Conservation (phyloP, 352 stramenopile species). For the Phytophthora sansomeana region DNA sequence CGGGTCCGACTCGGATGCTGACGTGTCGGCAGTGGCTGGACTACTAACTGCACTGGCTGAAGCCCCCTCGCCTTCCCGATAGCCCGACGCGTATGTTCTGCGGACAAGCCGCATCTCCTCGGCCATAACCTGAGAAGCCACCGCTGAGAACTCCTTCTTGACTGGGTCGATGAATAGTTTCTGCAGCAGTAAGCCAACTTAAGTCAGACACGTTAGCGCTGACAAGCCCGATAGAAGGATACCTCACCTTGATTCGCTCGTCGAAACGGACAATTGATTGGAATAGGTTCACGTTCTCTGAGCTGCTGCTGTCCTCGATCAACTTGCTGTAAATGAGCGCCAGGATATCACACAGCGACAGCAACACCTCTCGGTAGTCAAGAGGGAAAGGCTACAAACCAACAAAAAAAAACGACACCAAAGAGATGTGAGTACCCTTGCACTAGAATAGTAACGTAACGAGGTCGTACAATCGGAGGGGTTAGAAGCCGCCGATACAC, state of each 20-base stretch:
- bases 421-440: constrained; percentile 2
- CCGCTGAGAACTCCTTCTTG: constrained; percentile 81
- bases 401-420: neutral
- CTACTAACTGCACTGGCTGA: neutral
- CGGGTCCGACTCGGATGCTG: too few relatives aligned
- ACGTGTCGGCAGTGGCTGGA: too few relatives aligned
- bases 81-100: constrained; percentile 51
- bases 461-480: constrained; percentile 65
- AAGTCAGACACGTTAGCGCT: neutral
- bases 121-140: constrained; percentile 61
- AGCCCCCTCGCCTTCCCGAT: constrained; percentile 8
- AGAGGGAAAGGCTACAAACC: constrained; percentile 72
- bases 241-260: constrained; percentile 86
- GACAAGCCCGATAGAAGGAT: neutral
- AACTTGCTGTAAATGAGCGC: constrained; percentile 87
- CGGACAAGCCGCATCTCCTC: constrained; percentile 70
- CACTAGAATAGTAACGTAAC: neutral
- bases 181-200: constrained; percentile 30
- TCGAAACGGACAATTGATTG: constrained; percentile 83
- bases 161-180: constrained; percentile 88
- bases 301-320: constrained; percentile 77
- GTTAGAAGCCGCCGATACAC: constrained; percentile 80
- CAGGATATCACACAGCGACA: constrained; percentile 86
- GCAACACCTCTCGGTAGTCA: constrained; percentile 83
- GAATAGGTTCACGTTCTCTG: constrained; percentile 79